Evolutionary conservation across 2,329 filamentous ascomycete species (phyloP).

Genomic region (Phyllosticta capitalensis): DNA sequence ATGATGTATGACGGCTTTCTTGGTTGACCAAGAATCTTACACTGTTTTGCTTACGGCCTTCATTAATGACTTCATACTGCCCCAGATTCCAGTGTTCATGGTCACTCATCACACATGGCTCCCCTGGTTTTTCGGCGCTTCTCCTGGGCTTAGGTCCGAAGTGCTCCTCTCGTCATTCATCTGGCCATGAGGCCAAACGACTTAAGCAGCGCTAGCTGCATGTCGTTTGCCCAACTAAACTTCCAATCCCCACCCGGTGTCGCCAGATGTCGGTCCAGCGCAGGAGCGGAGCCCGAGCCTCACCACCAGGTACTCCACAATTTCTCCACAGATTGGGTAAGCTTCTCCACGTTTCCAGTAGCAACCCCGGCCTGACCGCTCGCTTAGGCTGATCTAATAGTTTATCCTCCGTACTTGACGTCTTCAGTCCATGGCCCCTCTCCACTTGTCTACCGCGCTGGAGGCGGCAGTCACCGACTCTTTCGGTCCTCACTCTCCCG

Average conservation of each 20-base stretch:
- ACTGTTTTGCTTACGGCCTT: no score
- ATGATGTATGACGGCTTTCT: no score
- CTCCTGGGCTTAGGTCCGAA: no score
- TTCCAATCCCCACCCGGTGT: not conserved
- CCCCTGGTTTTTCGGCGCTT: no score
- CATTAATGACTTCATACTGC: no score
- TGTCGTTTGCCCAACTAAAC: not conserved
- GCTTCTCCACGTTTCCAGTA: not conserved
- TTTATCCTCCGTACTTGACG: not conserved
- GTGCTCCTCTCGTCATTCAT: no score
- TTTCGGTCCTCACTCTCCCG: constrained; percentile 2
- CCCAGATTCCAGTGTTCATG: no score
- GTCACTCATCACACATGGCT: no score
- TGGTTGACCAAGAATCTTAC: no score
- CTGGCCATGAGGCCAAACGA: not conserved
- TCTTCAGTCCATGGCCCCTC: not conserved
- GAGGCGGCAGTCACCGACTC: not conserved
- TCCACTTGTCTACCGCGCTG: not conserved
- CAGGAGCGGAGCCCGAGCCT: not conserved
- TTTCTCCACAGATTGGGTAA: not conserved
- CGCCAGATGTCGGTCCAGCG: not conserved
- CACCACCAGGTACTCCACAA: not conserved
- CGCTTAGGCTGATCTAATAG: not conserved
- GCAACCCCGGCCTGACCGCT: not conserved
- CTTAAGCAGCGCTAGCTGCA: not conserved